Evolutionary conservation across 306 rosid genomes (phyloP), one percentile per base, ranked within the genome.

Genomic region (Trifolium dubium): DNA sequence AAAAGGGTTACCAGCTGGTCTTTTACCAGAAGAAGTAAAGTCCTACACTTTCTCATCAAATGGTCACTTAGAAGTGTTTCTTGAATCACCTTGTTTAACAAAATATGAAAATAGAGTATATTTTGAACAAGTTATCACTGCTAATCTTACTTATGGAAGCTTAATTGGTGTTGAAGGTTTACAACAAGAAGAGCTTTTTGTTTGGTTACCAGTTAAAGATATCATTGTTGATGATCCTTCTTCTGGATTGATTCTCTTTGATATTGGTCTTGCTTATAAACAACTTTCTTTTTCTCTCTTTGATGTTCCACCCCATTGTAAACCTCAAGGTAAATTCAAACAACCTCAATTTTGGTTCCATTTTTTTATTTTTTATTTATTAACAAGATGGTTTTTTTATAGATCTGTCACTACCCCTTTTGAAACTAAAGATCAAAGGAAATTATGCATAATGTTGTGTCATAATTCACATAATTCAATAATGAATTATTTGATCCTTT

Each of bases 161-260:
- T 89, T 91, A 74, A 91, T 86, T 8, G 97, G 93, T 15, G 92
- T 93, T 0, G 83, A 86, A 80, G 98, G 97, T 50, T 72, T 93
- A 3, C 73, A 90, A 34, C 98, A 93, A 8, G 96, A 93, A 63
- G 98, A 93, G 84, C 88, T 93, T 2, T 91, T 93, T 50, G 78
- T 93, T 0, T 93, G 97, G 98, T 86, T 93, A 2, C 97, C 96
- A 0, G 89, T 93, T n/a, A 93, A 89, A 56, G 96, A 91, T 65
- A 93, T 91, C 76, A 84, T 91, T 8, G 97, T 93, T 5, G 81
- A 82, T 71, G 93, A 93, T 41, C 98, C 98, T 0, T 73, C 39
- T n/a, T 91, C 97, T 0, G 98, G 97, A 0, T 76, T 91, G 74
- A 88, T 93, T 2, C 87, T 89, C 28, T 89, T 93, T 50, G 96